Evolutionary conservation across 768 basidiomycete species (phyloP).

Genomic region (Pulveroboletus sp.): DNA sequence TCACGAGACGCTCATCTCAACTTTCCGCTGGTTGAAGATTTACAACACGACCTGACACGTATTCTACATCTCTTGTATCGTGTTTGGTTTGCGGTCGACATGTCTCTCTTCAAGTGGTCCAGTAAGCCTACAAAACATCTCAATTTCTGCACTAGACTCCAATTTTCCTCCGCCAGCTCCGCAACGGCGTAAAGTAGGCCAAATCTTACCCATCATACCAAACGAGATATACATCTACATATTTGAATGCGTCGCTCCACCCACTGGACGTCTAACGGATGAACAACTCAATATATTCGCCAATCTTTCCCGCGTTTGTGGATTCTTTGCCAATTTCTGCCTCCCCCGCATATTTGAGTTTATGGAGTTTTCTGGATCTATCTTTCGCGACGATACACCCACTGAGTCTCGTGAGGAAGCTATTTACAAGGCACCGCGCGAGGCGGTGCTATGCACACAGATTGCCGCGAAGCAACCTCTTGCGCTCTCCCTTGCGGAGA

Average conservation of each 20-base stretch:
- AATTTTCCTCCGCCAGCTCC: constrained; percentile 20
- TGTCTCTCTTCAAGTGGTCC: constrained; percentile 9
- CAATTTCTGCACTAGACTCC: not conserved
- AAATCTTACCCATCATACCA: constrained; percentile 32
- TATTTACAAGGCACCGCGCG: not conserved
- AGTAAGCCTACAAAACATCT: not conserved
- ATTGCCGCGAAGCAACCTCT: constrained; percentile 10
- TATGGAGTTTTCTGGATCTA: constrained; percentile 19
- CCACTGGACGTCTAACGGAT: constrained; percentile 3
- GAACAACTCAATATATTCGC: constrained; percentile 12
- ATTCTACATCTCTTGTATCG: not conserved
- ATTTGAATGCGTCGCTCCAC: constrained; percentile 31
- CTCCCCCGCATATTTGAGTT: constrained; percentile 38
- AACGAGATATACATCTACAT: constrained; percentile 43
- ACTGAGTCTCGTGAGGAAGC: not conserved
- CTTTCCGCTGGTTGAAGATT: not conserved
- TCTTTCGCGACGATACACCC: constrained; percentile 9
- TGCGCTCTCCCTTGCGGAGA: constrained; percentile 26
- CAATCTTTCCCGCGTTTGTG: constrained; percentile 38
- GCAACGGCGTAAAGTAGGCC: constrained; percentile 10
- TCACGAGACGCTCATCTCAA: not conserved
- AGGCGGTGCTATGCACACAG: not conserved
- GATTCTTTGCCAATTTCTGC: constrained; percentile 37
- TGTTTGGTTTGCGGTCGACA: not conserved
- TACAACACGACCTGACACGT: too few species aligned